phyloP scores from a whole-genome alignment of 1,284 basidiomycete species.

The Phellopilus nigrolimitatus region DNA sequence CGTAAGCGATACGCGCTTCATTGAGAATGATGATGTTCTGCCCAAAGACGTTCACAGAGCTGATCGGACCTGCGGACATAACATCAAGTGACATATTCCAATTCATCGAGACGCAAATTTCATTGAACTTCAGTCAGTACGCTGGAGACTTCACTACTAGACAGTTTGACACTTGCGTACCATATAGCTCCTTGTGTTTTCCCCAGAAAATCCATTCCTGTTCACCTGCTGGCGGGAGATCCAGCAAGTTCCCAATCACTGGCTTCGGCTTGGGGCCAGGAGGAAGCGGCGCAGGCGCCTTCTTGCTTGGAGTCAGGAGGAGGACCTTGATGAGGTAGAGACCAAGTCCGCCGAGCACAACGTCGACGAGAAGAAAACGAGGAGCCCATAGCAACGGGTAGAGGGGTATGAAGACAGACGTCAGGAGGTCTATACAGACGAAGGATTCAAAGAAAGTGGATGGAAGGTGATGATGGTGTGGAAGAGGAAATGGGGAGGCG shows the following conservation, averaged over 20 bases:
- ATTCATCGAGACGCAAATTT: too few species aligned
- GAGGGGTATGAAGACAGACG: background rate
- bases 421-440: background rate
- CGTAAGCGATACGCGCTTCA: constrained; percentile 36
- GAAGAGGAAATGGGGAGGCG: too few species aligned
- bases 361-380: constrained; percentile 6
- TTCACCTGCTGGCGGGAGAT: constrained; percentile 16
- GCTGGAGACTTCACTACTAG: background rate
- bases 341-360: constrained; percentile 14
- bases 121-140: background rate
- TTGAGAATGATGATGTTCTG: constrained; percentile 41
- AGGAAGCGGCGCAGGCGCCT: constrained; percentile 2
- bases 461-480: too few species aligned
- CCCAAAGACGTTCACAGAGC: constrained; percentile 35
- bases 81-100: background rate
- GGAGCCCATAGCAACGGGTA: constrained; percentile 4
- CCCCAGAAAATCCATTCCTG: constrained; percentile 21
- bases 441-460: background rate
- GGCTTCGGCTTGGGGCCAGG: constrained; percentile 17
- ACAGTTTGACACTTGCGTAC: constrained; percentile 3
- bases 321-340: constrained; percentile 11
- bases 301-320: constrained; percentile 15
- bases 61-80: constrained; percentile 12
- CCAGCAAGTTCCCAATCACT: constrained; percentile 18
- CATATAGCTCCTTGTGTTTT: constrained; percentile 20